Percentiles rank a stretch among this genome's conserved stretches.
phyloP scores from a whole-genome alignment of 305 asterid species.

The Fraxinus sp. region DNA sequence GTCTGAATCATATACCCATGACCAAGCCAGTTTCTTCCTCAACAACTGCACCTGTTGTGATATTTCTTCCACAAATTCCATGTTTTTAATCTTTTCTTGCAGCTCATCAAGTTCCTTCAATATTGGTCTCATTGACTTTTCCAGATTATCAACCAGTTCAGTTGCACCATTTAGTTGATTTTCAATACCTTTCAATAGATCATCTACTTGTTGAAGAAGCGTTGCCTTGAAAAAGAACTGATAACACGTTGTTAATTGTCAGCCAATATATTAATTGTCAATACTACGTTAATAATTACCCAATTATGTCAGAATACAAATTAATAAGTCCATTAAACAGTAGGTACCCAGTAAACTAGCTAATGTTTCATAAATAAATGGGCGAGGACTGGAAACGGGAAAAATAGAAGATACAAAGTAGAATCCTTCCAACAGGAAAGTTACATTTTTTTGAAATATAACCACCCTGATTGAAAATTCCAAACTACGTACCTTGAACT shows the following conservation, averaged over 20 bases:
- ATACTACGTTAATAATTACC: slow-evolving; percentile 8
- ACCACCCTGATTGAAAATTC: slow-evolving; percentile 10
- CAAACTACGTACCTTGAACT: slow-evolving; percentile 64
- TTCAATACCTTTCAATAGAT: slow-evolving; percentile 62
- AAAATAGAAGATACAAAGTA: not conserved
- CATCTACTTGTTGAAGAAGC: slow-evolving; percentile 87
- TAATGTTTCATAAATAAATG: slow-evolving; percentile 9
- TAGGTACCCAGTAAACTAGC: not conserved
- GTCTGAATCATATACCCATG: slow-evolving; percentile 77
- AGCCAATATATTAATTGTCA: slow-evolving; percentile 12
- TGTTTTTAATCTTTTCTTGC: slow-evolving; percentile 72
- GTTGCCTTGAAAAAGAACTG: slow-evolving; percentile 99
- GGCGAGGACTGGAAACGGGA: not conserved
- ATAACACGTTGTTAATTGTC: slow-evolving; percentile 26
- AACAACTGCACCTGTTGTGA: slow-evolving; percentile 60
- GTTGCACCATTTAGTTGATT: slow-evolving; percentile 57
- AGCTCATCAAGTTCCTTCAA: slow-evolving; percentile 76
- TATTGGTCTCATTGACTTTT: slow-evolving; percentile 65
- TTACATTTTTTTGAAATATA: not conserved
- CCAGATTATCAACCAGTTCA: slow-evolving; percentile 65
- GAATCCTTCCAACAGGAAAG: not conserved
- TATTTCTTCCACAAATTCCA: slow-evolving; percentile 85
- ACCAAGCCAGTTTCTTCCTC: slow-evolving; percentile 87
- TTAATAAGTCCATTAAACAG: too few relatives aligned
- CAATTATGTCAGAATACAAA: slow-evolving; percentile 7